phyloP scores from a whole-genome alignment of 2,329 filamentous ascomycete species.

The Aspergillus unguis region DNA sequence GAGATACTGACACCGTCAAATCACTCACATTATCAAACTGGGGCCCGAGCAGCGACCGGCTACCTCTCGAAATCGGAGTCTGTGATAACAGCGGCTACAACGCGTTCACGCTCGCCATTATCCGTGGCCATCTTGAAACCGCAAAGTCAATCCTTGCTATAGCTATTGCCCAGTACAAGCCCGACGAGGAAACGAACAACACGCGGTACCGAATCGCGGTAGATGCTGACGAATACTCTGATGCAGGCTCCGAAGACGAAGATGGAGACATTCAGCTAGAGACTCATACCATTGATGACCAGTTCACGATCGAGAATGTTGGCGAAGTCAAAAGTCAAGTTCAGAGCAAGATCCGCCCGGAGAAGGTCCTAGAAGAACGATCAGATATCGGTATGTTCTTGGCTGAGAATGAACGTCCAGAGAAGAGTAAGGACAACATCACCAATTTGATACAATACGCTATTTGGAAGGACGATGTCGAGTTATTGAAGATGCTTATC shows the following conservation, averaged over 20 bases:
- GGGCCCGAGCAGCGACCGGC: constrained; percentile 49
- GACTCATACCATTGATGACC: constrained; percentile 59
- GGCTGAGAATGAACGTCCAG: constrained; percentile 4
- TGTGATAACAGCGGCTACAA: constrained; percentile 51
- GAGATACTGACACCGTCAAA: constrained; percentile 62
- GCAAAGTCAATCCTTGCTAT: constrained; percentile 69
- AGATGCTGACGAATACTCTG: constrained; percentile 37
- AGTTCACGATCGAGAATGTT: constrained; percentile 73
- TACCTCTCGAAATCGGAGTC: constrained; percentile 63
- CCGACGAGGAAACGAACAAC: constrained; percentile 51
- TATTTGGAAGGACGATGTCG: constrained; percentile 52
- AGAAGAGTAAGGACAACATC: not conserved
- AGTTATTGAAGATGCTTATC: constrained; percentile 57
- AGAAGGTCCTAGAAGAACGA: constrained; percentile 48
- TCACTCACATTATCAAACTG: constrained; percentile 27
- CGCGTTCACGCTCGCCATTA: constrained; percentile 66
- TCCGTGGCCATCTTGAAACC: constrained; percentile 61
- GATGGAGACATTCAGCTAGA: constrained; percentile 26
- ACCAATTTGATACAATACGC: constrained; percentile 42
- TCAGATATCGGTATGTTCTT: constrained; percentile 32
- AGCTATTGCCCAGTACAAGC: constrained; percentile 63
- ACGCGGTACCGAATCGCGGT: constrained; percentile 33
- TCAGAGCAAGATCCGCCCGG: constrained; percentile 60
- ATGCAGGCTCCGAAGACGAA: constrained; percentile 14
- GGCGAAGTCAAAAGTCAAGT: constrained; percentile 67